Evolutionary conservation across 108 stramenopile genomes (phyloP).

Genomic region (Fragilariopsis cylindrus): DNA sequence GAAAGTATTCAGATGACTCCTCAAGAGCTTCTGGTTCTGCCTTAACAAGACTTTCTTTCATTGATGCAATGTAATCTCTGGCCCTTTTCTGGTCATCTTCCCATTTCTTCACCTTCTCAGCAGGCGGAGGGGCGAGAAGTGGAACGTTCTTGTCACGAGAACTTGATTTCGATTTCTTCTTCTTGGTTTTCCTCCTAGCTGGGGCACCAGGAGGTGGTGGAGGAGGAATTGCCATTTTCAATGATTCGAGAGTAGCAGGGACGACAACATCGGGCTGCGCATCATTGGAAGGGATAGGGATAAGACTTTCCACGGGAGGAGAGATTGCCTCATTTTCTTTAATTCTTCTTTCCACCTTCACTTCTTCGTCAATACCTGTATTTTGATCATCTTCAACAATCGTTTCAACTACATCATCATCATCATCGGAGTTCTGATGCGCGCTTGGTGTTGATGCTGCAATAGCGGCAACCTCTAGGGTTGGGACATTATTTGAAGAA

Average conservation of each 20-base stretch:
- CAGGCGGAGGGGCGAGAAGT: constrained; percentile 56
- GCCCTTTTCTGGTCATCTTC: constrained; percentile 40
- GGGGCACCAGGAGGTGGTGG: constrained; percentile 32
- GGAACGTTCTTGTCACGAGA: constrained; percentile 21
- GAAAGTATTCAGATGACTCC: constrained; percentile 5
- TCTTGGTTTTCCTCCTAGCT: constrained; percentile 28
- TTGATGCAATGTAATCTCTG: constrained; percentile 15
- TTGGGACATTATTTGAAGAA: constrained; percentile 19
- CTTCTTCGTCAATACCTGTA: not conserved
- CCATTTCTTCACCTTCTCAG: constrained; percentile 66
- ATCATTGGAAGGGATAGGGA: not conserved
- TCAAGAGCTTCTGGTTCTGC: not conserved
- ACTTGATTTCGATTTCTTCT: constrained; percentile 2
- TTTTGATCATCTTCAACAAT: not conserved
- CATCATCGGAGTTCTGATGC: not conserved
- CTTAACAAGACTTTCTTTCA: constrained; percentile 15
- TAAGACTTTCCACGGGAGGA: not conserved
- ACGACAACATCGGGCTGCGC: not conserved
- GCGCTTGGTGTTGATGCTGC: not conserved
- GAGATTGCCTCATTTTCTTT: not conserved
- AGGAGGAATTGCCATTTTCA: constrained; percentile 1
- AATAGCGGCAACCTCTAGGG: constrained; percentile 1
- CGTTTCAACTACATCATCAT: not conserved
- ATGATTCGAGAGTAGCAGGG: constrained; percentile 1
- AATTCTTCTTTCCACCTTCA: not conserved